Evolutionary conservation across 1,284 basidiomycete genomes (phyloP), one percentile per base, ranked within the genome.

Genomic region (Apiotrichum domesticum): DNA sequence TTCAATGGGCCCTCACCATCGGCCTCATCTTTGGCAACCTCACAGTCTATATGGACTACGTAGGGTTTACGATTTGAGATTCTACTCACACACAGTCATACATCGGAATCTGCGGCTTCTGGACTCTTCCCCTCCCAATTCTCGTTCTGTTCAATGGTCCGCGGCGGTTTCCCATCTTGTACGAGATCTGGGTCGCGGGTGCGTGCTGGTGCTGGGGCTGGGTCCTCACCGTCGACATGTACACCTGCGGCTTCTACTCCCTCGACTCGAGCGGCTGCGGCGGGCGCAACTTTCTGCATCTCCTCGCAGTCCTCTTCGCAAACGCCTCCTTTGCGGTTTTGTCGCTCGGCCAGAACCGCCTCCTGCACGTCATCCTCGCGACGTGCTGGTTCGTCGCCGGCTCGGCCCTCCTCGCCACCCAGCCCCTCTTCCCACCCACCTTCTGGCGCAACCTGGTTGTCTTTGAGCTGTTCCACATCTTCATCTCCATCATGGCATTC

Each of bases 301-400:
- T 59, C 33, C 46, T 55, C 32, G 54, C 51, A 2, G 35, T 46
- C 4, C 51, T 61, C n/a, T 57, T 56, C 62, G 87, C 84, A 10
- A 73, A 88, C 29, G 87, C 88, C 66, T 85, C 84, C 0, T 83
- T 92, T 45, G 87, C 84, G 2, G 74, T 92, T 7, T 87, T 92
- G 66, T 88, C 87, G 3, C 72, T 92, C 52, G 83, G 85, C 64
- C 76, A 87, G 64, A 83, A 85, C 57, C 80, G 90, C n/a, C 73
- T 87, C 43, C 81, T 83, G n/a, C 85, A 86, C 1, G 76, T 85
- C 45, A 52, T 84, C 35, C 85, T 84, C 8, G 82, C 84, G 0
- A 49, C 81, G 6, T 66, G 62, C 6, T 79, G 79, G 50, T 84
- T 86, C 71, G 82, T 85, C 60, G 15, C 52, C 6, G 44, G 13